Evolutionary conservation across 768 basidiomycete species (phyloP).

Genomic region (Agaricus blazei): DNA sequence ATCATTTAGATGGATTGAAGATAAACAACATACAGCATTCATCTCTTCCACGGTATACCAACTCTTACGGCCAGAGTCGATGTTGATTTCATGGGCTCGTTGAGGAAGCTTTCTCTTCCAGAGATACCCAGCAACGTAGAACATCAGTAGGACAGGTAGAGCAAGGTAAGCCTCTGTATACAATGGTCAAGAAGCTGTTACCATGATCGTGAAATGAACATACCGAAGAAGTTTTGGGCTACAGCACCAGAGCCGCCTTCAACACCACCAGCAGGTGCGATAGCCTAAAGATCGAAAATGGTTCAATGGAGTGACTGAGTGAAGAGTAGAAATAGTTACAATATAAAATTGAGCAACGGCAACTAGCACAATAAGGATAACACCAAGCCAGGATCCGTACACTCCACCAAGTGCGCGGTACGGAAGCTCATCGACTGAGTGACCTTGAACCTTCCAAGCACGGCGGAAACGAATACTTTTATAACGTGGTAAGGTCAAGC

Average conservation of each 20-base stretch:
- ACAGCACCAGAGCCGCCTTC: constrained; percentile 19
- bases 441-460: constrained; percentile 39
- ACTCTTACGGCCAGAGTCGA: constrained; percentile 42
- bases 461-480: constrained; percentile 38
- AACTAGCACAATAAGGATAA: constrained; percentile 33
- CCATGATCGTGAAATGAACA: constrained; percentile 10
- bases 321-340: constrained; percentile 15
- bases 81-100: constrained; percentile 33
- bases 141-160: constrained; percentile 33
- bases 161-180: constrained; percentile 33
- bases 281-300: constrained; percentile 19
- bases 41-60: constrained; percentile 43
- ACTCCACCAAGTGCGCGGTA: constrained; percentile 39
- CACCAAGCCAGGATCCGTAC: constrained; percentile 42
- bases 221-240: constrained; percentile 35
- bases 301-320: background rate
- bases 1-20: no score
- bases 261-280: constrained; percentile 37
- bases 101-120: constrained; percentile 38
- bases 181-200: background rate
- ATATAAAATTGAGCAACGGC: constrained; percentile 43
- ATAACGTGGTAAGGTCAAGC: background rate
- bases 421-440: constrained; percentile 39
- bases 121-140: constrained; percentile 30
- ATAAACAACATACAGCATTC: constrained; percentile 25